These are phyloP conservation scores for Oxalis stricta DNA, from an alignment of 441 rosid genomes.

Conservation along the genomic window DNA sequence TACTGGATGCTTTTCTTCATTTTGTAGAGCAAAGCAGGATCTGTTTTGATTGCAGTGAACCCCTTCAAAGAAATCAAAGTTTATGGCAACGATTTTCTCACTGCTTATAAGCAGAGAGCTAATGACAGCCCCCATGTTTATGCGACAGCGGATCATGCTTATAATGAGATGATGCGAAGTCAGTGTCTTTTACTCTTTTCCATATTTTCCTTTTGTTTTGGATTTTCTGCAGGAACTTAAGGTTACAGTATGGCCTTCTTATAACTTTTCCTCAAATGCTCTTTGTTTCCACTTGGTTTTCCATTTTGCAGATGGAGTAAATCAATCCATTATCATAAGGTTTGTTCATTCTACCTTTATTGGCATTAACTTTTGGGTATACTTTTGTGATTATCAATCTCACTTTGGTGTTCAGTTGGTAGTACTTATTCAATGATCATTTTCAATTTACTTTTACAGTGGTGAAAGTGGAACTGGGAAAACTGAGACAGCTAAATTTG, in stretches of 20 bases:
- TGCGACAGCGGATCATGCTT: constrained; percentile 72
- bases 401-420: not conserved
- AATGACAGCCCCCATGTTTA: constrained; percentile 70
- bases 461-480: constrained; percentile 99
- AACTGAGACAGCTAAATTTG: constrained; percentile 93
- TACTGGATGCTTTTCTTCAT: constrained; percentile 10
- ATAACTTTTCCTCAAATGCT: constrained; percentile 11
- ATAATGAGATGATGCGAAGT: constrained; percentile 90
- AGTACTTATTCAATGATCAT: not conserved
- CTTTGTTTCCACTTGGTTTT: constrained; percentile 8
- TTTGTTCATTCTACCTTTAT: constrained; percentile 14
- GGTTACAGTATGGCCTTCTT: not conserved
- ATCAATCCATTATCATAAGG: constrained; percentile 76
- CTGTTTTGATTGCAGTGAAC: constrained; percentile 75
- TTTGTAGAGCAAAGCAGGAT: constrained; percentile 85
- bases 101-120: constrained; percentile 50
- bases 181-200: constrained; percentile 8
- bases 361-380: not conserved
- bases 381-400: no score
- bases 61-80: constrained; percentile 60
- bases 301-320: constrained; percentile 43
- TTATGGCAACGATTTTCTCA: constrained; percentile 49
- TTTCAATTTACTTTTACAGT: constrained; percentile 29
- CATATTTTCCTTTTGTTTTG: constrained; percentile 1
- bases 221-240: constrained; percentile 4